A percentile compares a stretch with the other conserved stretches of the same genome.
These are phyloP conservation scores for Arabidopsis thaliana DNA, from an alignment of 345 rosid species.

Conservation along the genomic window TAIR10.1 NC_003071.7:8831001-8831500, in stretches of 20 bases:
- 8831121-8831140: neutral
- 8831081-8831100: conserved; percentile 3
- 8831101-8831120: too few relatives aligned
- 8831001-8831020: neutral
- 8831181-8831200: too few relatives aligned
- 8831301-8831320: conserved; percentile 9
- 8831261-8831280: neutral
- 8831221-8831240: neutral
- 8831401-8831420: conserved; percentile 75
- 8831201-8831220: neutral
- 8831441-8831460: conserved; percentile 45
- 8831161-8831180: too few relatives aligned
- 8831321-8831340: neutral
- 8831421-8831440: conserved; percentile 65
- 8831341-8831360: neutral
- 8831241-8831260: neutral
- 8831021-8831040: neutral
- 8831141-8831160: neutral
- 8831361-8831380: conserved; percentile 20
- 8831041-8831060: neutral
- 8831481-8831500: conserved; percentile 41
- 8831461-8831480: conserved; percentile 34
- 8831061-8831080: neutral
- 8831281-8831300: neutral
- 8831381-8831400: conserved; percentile 73